Evolutionary conservation across 371 early-diverging fungal genomes (phyloP), one percentile per base, ranked within the genome.

Genomic region (Rhizopus sp.): DNA sequence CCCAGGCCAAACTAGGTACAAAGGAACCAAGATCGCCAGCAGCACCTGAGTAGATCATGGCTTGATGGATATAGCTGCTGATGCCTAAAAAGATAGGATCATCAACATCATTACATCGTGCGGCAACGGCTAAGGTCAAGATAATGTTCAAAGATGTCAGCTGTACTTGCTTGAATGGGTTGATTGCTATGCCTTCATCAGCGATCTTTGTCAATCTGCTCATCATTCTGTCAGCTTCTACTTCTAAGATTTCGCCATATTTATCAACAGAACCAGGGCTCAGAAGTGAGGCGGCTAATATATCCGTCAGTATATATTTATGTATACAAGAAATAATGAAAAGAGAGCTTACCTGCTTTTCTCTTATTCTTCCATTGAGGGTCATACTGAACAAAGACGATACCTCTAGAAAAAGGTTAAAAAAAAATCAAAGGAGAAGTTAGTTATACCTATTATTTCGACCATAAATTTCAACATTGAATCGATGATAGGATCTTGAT

Each of bases 11-110:
- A 9, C 52, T 53, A 12, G 67, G 67, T 35, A 67, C 37, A 50
- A 59, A 62, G 8, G 57, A 17, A 13, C 62, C 53, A n/a, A 67
- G 51, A 38, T 67, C 67, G n/a, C 51, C 51, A 3, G 37, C 13
- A 23, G 29, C 10, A 8, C 51, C 51, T 9, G 37, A 35, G 17
- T 51, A 37, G 17, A 33, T 16, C 12, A 15, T 39, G 16, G 31
- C 39, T 8, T 39, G 16, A 12, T 57, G 42, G 0, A 50, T 32
- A 13, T 32, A 39, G 10, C 34, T 3, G 8, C 37, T n/a, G 16
- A 50, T 33, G 3, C 33, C 41, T 7, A 42, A 4, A 15, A 60
- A 65, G 10, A 53, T 57, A 12, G 66, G 57, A 31, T 60, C 46
- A 3, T 57, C 31, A 0, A 30, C 38, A 0, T 40, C 35, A 0